Evolutionary conservation across 495 filamentous ascomycete species (phyloP), one percentile per base, ranked within the genome.

Genomic region (Copromyces sp.): DNA sequence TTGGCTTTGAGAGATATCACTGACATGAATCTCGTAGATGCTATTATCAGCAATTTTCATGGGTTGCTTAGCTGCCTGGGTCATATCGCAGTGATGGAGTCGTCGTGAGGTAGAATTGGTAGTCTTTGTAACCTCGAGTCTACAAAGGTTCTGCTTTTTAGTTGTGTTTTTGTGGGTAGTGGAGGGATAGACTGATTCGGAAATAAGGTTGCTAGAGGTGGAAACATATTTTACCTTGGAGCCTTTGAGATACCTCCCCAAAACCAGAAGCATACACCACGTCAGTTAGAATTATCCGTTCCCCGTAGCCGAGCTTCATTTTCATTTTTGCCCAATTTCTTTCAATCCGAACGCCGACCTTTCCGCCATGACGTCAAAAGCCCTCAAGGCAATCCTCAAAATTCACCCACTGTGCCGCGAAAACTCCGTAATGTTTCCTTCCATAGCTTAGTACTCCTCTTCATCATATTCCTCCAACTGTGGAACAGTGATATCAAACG

Each of bases 401-500:
- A 40, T 17, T 12, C 35, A 69, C 8, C 35, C 24, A 38, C 16
- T 39, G 68, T 14, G 29, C 53, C 53, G 14, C 39, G 35, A 9
- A 29, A 38, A 39, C 39, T 17, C 39, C 68, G 20, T 17, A 17
- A 59, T 41, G 44, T 53, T 9, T 39, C 39, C 32, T n/a, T n/a
- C 35, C 37, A 5, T 29, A 73, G 68, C 7, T 69, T 53, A 37
- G 71, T 41, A 69, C 53, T 71, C 20, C 53, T 71, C 20, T 20
- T 73, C 74, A 29, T 79, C 76, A 12, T 78, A 75, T 12, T 78
- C 74, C 3, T 93, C 90, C 69, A 87, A 84, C 17, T 72, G 84
- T 32, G 91, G 90, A 24, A 91, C 72, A 39, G 89, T 79, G 11
- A 94, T 91, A 75, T 90, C 84, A 85, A 91, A 93, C 59, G 86